Percentiles rank a stretch among this genome's conserved stretches.
Evolutionary conservation across 306 rosid genomes (phyloP).

Genomic region (Mimosa bimucronata): DNA sequence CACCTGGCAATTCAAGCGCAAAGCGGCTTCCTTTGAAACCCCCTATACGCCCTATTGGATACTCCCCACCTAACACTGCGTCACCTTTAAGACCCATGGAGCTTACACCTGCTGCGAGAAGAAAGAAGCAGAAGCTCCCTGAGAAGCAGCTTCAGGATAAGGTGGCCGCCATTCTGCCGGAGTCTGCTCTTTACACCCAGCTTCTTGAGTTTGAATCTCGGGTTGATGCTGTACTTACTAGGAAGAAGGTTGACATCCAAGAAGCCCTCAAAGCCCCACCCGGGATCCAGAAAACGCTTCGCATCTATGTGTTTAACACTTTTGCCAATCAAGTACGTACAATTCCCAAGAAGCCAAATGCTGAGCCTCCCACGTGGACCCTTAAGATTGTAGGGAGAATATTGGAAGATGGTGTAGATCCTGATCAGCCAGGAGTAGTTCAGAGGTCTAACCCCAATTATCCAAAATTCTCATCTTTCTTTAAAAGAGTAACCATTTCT

Average conservation of each 20-base stretch:
- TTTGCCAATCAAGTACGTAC: slow-evolving; percentile 85
- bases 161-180: slow-evolving; percentile 86
- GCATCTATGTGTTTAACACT: slow-evolving; percentile 91
- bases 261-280: slow-evolving; percentile 93
- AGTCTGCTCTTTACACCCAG: slow-evolving; percentile 92
- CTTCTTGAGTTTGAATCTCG: slow-evolving; percentile 97
- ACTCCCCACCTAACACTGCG: slow-evolving; percentile 58
- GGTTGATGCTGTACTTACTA: slow-evolving; percentile 83
- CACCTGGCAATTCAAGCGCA: slow-evolving; percentile 54
- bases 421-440: slow-evolving; percentile 89
- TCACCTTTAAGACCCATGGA: slow-evolving; percentile 86
- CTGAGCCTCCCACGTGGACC: slow-evolving; percentile 92
- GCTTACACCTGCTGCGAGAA: slow-evolving; percentile 70
- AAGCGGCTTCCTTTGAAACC: slow-evolving; percentile 84
- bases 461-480: slow-evolving; percentile 93
- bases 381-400: slow-evolving; percentile 95
- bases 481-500: slow-evolving; percentile 85
- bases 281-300: slow-evolving; percentile 88
- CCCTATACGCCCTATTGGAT: slow-evolving; percentile 78
- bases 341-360: slow-evolving; percentile 83
- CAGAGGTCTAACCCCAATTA: slow-evolving; percentile 81
- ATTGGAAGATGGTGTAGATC: slow-evolving; percentile 95
- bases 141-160: slow-evolving; percentile 91
- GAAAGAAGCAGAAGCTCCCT: slow-evolving; percentile 95
- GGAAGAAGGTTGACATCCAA: slow-evolving; percentile 97